Percentiles rank a stretch among this genome's conserved stretches.
Conservation (phyloP, 75 land plant genomes). For the Pseudotsuga menziesii region DNA sequence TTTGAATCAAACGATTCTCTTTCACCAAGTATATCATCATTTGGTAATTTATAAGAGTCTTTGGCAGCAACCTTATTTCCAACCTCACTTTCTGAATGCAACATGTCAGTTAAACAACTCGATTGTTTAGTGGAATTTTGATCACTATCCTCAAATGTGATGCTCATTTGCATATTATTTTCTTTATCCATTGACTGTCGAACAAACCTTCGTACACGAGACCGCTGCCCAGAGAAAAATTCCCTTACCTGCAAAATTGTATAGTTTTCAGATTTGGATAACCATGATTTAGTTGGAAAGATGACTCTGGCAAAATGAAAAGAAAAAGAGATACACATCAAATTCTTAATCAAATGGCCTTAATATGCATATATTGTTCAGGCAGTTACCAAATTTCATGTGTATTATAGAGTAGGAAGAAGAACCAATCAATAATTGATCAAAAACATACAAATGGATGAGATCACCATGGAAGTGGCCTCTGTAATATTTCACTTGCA, state of each 20-base stretch:
- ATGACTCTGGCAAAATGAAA: background rate
- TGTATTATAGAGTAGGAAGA: background rate
- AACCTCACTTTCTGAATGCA: background rate
- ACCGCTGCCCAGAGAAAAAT: constrained; percentile 70
- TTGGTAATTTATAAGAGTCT: constrained; percentile 24
- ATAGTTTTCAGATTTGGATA: background rate
- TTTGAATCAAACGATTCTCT: constrained; percentile 36
- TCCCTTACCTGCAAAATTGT: constrained; percentile 61
- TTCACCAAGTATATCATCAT: constrained; percentile 31
- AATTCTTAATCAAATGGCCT: background rate
- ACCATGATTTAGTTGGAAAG: background rate
- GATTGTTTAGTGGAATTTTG: constrained; percentile 7
- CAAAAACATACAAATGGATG: background rate
- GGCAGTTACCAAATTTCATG: background rate
- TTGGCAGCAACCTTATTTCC: constrained; percentile 11
- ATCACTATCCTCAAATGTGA: constrained; percentile 10
- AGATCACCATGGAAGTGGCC: background rate
- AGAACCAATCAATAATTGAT: background rate
- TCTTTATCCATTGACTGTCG: constrained; percentile 54
- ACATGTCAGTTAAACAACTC: background rate
- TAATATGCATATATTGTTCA: background rate
- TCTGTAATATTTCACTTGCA: background rate
- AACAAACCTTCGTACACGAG: constrained; percentile 66
- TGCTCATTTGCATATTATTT: constrained; percentile 17
- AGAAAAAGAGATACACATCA: background rate